Conservation (phyloP, 495 filamentous ascomycete genomes). For the Aspergillus avenaceus region DNA sequence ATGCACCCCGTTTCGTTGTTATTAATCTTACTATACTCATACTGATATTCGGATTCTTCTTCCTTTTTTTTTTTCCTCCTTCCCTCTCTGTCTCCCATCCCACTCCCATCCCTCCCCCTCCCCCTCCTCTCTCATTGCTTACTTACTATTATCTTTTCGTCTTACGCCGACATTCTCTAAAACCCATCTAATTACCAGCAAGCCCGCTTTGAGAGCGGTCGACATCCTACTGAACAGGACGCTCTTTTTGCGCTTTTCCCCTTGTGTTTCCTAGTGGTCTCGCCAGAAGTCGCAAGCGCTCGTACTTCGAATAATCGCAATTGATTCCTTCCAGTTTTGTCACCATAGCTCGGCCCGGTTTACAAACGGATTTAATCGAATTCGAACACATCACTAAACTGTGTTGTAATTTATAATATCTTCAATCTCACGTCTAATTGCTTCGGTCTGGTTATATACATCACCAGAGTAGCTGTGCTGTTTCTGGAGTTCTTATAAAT, state of each 20-base stretch:
- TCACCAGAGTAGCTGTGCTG: neutral
- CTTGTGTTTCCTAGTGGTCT: neutral
- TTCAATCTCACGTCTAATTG: neutral
- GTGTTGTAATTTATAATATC: neutral
- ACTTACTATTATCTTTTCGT: neutral
- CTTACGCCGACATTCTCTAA: neutral
- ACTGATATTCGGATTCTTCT: neutral
- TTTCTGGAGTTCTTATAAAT: neutral
- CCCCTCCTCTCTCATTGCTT: neutral
- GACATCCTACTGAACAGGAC: neutral
- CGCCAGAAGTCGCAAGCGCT: neutral
- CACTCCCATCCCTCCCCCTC: too few relatives aligned
- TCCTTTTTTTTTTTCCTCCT: neutral
- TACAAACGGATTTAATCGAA: neutral
- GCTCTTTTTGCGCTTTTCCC: neutral
- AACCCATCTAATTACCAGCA: neutral
- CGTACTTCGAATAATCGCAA: neutral
- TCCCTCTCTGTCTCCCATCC: neutral
- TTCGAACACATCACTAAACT: neutral
- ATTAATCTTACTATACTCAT: slow-evolving; percentile 3
- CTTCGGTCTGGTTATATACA: neutral
- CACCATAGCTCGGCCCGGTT: neutral
- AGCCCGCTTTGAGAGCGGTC: slow-evolving; percentile 2
- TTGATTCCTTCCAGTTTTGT: neutral
- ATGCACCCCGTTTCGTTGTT: slow-evolving; percentile 4